Percentiles rank a stretch among this genome's conserved stretches.
Evolutionary conservation across 164 flowering plant species (phyloP).

Genomic region (Magnolia kwangsiensis): DNA sequence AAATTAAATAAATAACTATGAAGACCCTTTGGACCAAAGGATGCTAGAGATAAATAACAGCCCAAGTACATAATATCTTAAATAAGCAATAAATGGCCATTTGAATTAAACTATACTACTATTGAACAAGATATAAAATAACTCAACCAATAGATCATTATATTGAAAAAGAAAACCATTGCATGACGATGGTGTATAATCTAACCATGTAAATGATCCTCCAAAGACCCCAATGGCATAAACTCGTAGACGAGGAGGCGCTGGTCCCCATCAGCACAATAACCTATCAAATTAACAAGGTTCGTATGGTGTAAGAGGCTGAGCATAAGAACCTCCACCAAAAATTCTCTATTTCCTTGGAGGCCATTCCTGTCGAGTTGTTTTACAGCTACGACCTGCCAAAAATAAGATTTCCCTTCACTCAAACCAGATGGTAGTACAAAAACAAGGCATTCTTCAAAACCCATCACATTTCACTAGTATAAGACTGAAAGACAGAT

Average conservation of each 20-base stretch:
- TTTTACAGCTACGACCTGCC: conserved; percentile 83
- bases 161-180: not conserved
- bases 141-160: not conserved
- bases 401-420: conserved; percentile 13
- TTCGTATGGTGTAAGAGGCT: conserved; percentile 79
- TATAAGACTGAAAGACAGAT: not conserved
- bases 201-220: conserved; percentile 88
- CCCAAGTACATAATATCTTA: not conserved
- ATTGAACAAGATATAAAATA: not conserved
- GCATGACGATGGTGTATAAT: not conserved
- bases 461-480: not conserved
- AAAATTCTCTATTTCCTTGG: conserved; percentile 83
- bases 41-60: not conserved
- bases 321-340: conserved; percentile 91
- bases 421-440: not conserved
- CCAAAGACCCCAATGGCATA: conserved; percentile 88
- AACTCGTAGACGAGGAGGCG: conserved; percentile 88
- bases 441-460: not conserved
- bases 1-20: not conserved
- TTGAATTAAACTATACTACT: not conserved
- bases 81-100: not conserved
- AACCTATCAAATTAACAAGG: conserved; percentile 82
- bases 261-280: conserved; percentile 87
- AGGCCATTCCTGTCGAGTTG: conserved; percentile 87
- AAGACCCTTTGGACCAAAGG: not conserved